Base-by-base conservation (phyloP, 257 asterid species). In the Forsythia viridissima region DNA sequence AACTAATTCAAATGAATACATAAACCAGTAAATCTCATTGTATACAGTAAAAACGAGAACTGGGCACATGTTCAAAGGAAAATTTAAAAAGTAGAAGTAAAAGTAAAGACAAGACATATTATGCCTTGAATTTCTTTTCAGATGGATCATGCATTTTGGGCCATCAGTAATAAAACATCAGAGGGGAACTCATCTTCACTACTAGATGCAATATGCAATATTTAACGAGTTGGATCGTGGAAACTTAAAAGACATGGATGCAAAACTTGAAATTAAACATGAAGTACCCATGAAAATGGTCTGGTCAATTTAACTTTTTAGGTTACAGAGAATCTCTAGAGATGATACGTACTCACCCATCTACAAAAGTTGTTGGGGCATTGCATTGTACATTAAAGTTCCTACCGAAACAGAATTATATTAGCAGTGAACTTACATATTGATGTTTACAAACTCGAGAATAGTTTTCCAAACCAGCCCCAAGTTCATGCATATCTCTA, bases 71-170 rank as follows among this genome's bases (percentile, higher is more conserved):
- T 65, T 79, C 44, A n/a, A 70, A 55, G 44, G 51, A 70, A 12
- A 76, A 72, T 42, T 75, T 20, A 24, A 63, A 24, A 77, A 52
- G 74, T 71, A 63, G 57, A 73, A 73, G 48, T 71, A 63, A 68
- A 73, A 73, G 48, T 39, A 68, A 66, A 44, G 2, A 11, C 2
- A 44, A 24, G 34, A 48, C 48, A 18, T 42, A 79, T n/a, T 12
- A 20, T 59, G 67, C 9, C 70, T 30, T 3, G 70, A 63, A 4
- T 63, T 61, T 30, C 8, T 63, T 30, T 63, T 21, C 16, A 24
- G 70, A 63, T 63, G 40, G 18, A 30, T 4, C 40, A 30, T 2
- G n/a, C n/a, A 30, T 63, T 21, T 21, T 30, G 39, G 2, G 40
- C 40, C 70, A 63, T 63, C 11, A 57, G 39, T 30, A 63, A 63